Base-by-base conservation (phyloP, 352 stramenopile species). In the Pythium scleroteichum region DNA sequence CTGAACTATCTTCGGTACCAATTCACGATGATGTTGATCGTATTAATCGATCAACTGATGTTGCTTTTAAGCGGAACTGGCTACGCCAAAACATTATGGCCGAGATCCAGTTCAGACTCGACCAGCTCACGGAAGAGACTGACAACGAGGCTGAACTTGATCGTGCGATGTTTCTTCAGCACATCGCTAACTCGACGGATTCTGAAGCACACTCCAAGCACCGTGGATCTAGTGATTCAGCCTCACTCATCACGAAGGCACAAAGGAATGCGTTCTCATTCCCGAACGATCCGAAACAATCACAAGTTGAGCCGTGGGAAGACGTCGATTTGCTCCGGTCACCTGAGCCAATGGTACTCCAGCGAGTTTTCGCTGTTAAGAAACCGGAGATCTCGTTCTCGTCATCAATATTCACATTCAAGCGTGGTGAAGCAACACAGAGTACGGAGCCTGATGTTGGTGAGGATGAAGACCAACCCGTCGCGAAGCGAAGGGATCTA, bases 331-430 rank as follows among this genome's bases (percentile, higher is more conserved):
- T 64, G 2, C 52, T 72, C 0, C 57, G 53, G 14, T 72, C 64
- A 13, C 64, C 64, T 7, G 64, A 72, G 41, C 64, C 64, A 2
- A 67, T 72, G 59, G 46, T 66, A 19, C 23, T 72, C 32, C 24
- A 39, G n/a, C 44, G 64, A 19, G 26, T 26, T 3, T 35, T 60
- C 16, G 47, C 53, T 9, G 42, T 24, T 5, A 67, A 67, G 47
- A 64, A 72, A 23, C 58, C 58, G 9, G 58, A 60, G 14, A 63
- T 67, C 1, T 5, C 27, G 7, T 72, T 72, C 40, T 67, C 64
- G 1, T 66, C 64, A 14, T 67, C 64, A 5, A 67, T 72, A 3
- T 72, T 72, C 40, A 35, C 14, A 5, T 72, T 72, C 27, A 19
- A 53, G 10, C 24, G 35, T 14, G 23, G 19, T 20, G 27, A 17